Conservation (phyloP, 176 grass and related monocot species). For the Musa acuminata region DNA sequence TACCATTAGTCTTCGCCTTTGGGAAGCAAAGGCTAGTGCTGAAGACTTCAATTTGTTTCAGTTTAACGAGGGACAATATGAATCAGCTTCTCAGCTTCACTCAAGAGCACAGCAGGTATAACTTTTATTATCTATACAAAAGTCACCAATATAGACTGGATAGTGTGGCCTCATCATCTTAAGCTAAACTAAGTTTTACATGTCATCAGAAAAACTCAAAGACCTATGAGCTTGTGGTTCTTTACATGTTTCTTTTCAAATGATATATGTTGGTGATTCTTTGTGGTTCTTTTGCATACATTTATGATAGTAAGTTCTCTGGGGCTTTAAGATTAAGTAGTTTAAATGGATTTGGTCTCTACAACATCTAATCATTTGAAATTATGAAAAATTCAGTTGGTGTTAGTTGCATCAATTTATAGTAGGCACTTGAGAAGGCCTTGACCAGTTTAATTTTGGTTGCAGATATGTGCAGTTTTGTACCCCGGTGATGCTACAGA, state of each 20-base stretch:
- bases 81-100: constrained; percentile 60
- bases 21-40: constrained; percentile 78
- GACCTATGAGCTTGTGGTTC: background rate
- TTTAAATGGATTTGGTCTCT: background rate
- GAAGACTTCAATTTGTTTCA: constrained; percentile 90
- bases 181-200: too few species aligned
- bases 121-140: background rate
- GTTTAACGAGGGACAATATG: constrained; percentile 89
- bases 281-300: background rate
- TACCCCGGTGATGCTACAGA: constrained; percentile 65
- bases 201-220: too few species aligned
- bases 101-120: constrained; percentile 82
- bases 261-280: too few species aligned
- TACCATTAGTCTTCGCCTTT: constrained; percentile 88
- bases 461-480: constrained; percentile 84
- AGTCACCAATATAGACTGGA: background rate
- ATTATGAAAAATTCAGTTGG: too few species aligned
- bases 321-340: background rate
- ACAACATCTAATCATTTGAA: too few species aligned
- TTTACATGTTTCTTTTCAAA: background rate
- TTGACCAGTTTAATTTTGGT: background rate
- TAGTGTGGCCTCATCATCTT: too few species aligned
- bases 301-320: background rate
- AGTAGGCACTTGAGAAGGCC: background rate
- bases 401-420: too few species aligned